Evolutionary conservation across 208 protist genomes (phyloP), one percentile per base, ranked within the genome.

Genomic region (Spongospora subterranea): DNA sequence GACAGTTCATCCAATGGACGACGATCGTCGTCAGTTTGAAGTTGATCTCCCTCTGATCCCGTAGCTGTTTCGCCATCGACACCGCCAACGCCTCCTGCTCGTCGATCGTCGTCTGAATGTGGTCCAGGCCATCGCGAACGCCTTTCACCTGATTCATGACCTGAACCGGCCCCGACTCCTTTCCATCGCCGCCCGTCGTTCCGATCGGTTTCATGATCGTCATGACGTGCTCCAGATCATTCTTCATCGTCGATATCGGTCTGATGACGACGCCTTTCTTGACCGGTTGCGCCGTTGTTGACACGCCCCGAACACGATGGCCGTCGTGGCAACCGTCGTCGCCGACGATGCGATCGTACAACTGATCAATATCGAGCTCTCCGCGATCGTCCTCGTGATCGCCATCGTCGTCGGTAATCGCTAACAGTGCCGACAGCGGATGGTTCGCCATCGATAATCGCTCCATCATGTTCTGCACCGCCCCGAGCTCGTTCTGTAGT

Each of bases 401-500:
- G 54, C 54, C 54, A 65, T 17, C 54, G 17, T 65, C 54, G 54
- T 65, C 54, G 20, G 29, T 29, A 29, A 29, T 29, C 20, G 17
- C 20, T 32, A 65, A 32, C 54, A 65, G 54, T 17, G 20, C 29
- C 54, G 54, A 65, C 54, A 65, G 29, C 54, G 54, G 54, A 65
- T 65, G 54, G 17, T 29, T 17, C 54, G 54, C 29, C 20, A 32
- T 29, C 20, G 54, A 65, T 29, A 65, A 65, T 29, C 29, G 54
- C 29, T 17, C 17, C 35, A 82, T 35, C 17, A 82, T 82, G n/a
- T 35, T 35, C 6, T 43, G n/a, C 17, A 43, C 71, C 6, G 71
- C 71, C 6, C 35, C 17, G 17, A 82, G 71, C 40, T 82, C 71
- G n/a, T 82, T 82, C 71, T 82, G 71, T 43, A 82, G n/a, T 13